Evolutionary conservation across 495 filamentous ascomycete species (phyloP), one percentile per base, ranked within the genome.

Genomic region (Penicillium crystallinum): DNA sequence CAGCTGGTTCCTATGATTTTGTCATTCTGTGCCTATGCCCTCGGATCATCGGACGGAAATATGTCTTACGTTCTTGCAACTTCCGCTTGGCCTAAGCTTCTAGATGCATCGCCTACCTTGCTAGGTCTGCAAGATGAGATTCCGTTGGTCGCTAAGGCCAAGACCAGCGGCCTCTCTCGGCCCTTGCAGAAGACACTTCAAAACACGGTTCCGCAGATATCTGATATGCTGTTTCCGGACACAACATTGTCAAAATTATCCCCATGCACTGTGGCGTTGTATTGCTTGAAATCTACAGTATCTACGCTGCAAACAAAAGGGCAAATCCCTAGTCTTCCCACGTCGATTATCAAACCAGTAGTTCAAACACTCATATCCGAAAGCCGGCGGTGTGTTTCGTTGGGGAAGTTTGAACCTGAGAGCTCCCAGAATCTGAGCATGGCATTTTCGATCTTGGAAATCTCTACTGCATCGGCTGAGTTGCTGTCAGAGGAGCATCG

Each of bases 371-470:
- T 71, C n/a, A n/a, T 64, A 10, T 49, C 52, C 3, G 54, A 63
- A 43, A 52, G 38, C 14, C 39, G 45, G 14, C 19, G 18, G 6
- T 40, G 31, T 38, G 34, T 48, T 15, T 30, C 36, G 2, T 22
- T 27, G 25, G 46, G 35, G 34, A 37, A 11, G 6, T 4, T 49
- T 18, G 23, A 44, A 3, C 15, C 42, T 0, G 43, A 58, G 1
- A 31, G 45, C 10, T 69, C 57, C 15, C 56, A 62, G 22, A 34
- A 61, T 0, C 25, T 72, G 11, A 42, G 33, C 41, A 55, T 80
- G 31, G 65, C 75, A 10, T 65, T 90, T 14, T 85, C 83, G 0
- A 79, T 85, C n/a, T 59, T 90, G 8, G 88, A 90, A 58, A 77
- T 79, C 1, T 81, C 77, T 56, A 78, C 64, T n/a, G 55, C 63